phyloP scores from a whole-genome alignment of 2,329 filamentous ascomycete genomes.

The Fusarium domesticum region DNA sequence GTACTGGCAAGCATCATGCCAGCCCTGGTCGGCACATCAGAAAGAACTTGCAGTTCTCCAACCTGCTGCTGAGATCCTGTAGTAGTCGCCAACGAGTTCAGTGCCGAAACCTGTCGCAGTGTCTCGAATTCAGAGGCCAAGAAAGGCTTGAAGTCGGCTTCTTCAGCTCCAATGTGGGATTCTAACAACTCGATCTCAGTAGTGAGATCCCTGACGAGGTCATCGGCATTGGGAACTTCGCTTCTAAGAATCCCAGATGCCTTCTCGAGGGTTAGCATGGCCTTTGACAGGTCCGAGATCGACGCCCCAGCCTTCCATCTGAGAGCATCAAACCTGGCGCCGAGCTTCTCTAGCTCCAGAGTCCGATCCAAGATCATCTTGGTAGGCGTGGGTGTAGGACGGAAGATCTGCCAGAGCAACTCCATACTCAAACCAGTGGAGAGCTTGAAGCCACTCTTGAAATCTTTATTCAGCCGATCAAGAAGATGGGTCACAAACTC shows the following conservation, averaged over 20 bases:
- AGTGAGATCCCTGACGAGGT: conserved; percentile 49
- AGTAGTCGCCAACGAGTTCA: conserved; percentile 32
- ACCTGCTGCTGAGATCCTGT: conserved; percentile 5
- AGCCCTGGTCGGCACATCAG: conserved; percentile 38
- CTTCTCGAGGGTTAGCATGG: conserved; percentile 53
- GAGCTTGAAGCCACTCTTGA: conserved; percentile 68
- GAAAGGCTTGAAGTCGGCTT: conserved; percentile 45
- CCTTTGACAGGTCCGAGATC: conserved; percentile 50
- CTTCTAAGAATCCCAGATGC: conserved; percentile 54
- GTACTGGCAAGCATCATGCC: conserved; percentile 35
- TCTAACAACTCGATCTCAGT: conserved; percentile 53
- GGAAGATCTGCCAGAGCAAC: conserved; percentile 68
- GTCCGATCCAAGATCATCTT: conserved; percentile 45
- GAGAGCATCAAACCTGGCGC: conserved; percentile 57
- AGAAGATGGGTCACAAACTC: conserved; percentile 42
- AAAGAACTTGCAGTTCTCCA: conserved; percentile 48
- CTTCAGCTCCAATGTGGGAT: conserved; percentile 41
- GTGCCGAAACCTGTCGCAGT: conserved; percentile 50
- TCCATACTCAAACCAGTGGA: conserved; percentile 79
- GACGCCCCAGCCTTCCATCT: conserved; percentile 56
- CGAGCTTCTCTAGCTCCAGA: conserved; percentile 53
- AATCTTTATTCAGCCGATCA: conserved; percentile 50
- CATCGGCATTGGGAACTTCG: conserved; percentile 39
- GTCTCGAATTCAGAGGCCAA: conserved; percentile 55
- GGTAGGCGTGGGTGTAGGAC: conserved; percentile 57